Conservation (phyloP, 2,329 filamentous ascomycete species). For the Helicocarpus griseus region DNA sequence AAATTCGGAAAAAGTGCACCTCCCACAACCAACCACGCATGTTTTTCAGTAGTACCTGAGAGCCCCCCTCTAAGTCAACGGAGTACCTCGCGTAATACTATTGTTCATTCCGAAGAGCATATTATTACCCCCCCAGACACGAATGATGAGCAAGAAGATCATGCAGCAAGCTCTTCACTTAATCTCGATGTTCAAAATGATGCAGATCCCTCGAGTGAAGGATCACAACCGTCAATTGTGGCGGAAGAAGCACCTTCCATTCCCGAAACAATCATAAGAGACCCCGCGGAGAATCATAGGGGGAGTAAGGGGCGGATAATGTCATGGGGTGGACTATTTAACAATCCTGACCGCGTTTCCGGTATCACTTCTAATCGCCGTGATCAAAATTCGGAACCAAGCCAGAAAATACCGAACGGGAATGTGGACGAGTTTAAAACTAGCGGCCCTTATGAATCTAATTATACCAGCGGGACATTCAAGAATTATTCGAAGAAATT, state of each 20-base stretch:
- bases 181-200: not conserved
- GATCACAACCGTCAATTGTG: not conserved
- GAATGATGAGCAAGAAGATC: not conserved
- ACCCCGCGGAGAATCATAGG: not conserved
- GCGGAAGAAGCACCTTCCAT: not conserved
- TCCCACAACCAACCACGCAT: not conserved
- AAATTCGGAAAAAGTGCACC: not conserved
- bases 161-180: not conserved
- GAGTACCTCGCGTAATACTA: not conserved
- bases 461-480: not conserved
- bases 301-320: not conserved
- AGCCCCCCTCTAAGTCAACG: not conserved
- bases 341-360: not conserved
- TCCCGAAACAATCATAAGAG: not conserved
- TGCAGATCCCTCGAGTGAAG: not conserved
- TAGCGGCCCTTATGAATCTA: not conserved
- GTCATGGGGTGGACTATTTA: conserved; percentile 3
- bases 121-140: not conserved
- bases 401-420: not conserved
- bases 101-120: not conserved
- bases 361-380: not conserved
- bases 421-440: not conserved
- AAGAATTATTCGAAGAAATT: not conserved
- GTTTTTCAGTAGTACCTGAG: not conserved
- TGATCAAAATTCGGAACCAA: not conserved